A percentile compares a stretch with the other conserved stretches of the same genome.
phyloP scores from a whole-genome alignment of 306 rosid genomes.

The Lathyrus tuberosus region DNA sequence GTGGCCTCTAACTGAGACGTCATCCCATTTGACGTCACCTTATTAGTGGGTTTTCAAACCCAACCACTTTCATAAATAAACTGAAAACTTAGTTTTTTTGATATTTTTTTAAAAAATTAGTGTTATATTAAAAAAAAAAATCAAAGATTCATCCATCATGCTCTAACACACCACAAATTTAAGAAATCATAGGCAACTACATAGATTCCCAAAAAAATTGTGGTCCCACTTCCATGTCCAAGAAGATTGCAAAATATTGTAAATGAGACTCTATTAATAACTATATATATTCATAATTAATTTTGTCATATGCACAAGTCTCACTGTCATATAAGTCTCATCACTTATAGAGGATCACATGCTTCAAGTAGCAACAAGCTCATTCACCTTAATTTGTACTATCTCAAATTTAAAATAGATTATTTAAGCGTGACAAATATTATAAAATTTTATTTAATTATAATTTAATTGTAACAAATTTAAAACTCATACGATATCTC shows the following conservation, averaged over 20 bases:
- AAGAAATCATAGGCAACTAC: background rate
- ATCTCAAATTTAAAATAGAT: too few species aligned
- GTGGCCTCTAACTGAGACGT: too few species aligned
- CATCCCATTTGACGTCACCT: too few species aligned
- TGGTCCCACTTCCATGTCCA: slow-evolving; percentile 1
- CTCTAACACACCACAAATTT: slow-evolving; percentile 8
- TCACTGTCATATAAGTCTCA: slow-evolving; percentile 8
- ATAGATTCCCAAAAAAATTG: background rate
- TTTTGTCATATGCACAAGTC: slow-evolving; percentile 2
- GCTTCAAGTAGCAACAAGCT: background rate
- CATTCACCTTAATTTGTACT: background rate
- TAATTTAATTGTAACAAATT: too few species aligned
- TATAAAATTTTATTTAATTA: too few species aligned
- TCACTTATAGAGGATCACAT: slow-evolving; percentile 18
- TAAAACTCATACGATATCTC: too few species aligned
- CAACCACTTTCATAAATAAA: too few species aligned
- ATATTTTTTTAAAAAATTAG: too few species aligned
- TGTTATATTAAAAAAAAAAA: too few species aligned
- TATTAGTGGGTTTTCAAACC: too few species aligned
- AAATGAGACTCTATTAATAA: background rate
- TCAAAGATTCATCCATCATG: slow-evolving; percentile 28
- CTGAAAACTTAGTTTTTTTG: too few species aligned
- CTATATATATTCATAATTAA: slow-evolving; percentile 7
- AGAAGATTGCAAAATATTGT: slow-evolving; percentile 9
- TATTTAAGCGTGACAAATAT: too few species aligned